phyloP scores from a whole-genome alignment of 2,329 filamentous ascomycete species.

The Xylariales sp. region DNA sequence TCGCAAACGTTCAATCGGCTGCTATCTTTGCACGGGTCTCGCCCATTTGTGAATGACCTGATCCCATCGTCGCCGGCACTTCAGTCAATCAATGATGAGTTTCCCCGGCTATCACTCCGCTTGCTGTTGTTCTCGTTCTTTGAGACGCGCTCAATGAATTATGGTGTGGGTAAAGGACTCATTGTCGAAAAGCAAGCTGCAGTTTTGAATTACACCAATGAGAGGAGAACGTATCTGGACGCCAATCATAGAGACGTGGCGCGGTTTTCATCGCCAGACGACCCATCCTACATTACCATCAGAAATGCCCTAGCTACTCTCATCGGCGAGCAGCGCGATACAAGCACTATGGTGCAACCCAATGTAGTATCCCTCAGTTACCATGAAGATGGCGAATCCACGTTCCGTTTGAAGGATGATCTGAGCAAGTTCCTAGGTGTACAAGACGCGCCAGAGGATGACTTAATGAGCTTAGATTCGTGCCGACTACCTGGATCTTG shows the following conservation, averaged over 20 bases:
- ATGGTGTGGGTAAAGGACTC: not conserved
- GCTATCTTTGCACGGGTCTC: constrained; percentile 15
- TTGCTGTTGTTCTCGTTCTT: not conserved
- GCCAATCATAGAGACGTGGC: constrained; percentile 27
- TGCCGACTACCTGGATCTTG: not conserved
- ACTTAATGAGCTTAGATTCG: not conserved
- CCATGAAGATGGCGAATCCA: not conserved
- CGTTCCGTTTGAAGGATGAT: not conserved
- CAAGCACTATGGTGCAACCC: too few species aligned
- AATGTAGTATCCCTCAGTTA: too few species aligned
- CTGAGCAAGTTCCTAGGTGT: not conserved
- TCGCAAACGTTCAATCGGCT: constrained; percentile 22
- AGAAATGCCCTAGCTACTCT: constrained; percentile 18
- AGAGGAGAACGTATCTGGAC: constrained; percentile 8
- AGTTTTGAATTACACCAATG: not conserved
- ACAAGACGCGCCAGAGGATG: not conserved
- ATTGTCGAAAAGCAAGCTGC: not conserved
- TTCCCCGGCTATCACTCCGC: not conserved
- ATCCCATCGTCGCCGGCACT: not conserved
- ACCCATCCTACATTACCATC: constrained; percentile 23
- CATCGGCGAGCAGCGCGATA: constrained; percentile 11
- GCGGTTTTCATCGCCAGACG: constrained; percentile 23
- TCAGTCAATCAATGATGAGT: constrained; percentile 1
- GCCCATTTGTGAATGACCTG: constrained; percentile 26
- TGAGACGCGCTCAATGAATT: not conserved